Conservation (phyloP, 805 yeast genomes). For the Clavispora phyllophila region DNA sequence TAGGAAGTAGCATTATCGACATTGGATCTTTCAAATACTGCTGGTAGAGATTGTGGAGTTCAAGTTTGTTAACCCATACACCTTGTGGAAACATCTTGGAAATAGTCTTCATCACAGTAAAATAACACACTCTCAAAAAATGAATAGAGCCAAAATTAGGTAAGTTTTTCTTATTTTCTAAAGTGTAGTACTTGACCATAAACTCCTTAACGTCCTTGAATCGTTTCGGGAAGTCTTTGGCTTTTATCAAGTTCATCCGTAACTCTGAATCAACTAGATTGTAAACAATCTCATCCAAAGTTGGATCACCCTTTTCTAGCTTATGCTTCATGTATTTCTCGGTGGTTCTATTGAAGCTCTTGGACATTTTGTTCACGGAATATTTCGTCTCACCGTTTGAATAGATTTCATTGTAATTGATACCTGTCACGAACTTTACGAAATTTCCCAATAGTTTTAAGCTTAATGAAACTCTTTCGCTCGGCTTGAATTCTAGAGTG, state of each 20-base stretch:
- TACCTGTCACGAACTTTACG: constrained; percentile 24
- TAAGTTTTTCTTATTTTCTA: constrained; percentile 32
- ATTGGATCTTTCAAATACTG: constrained; percentile 35
- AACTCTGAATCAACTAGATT: constrained; percentile 34
- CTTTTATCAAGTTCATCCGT: constrained; percentile 31
- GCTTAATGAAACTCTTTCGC: constrained; percentile 22
- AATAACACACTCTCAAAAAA: constrained; percentile 31
- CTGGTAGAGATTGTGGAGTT: constrained; percentile 25
- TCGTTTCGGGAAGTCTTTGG: constrained; percentile 27
- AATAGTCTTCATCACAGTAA: constrained; percentile 31
- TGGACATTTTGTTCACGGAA: constrained; percentile 28
- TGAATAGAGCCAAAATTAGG: constrained; percentile 26
- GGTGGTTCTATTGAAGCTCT: constrained; percentile 24
- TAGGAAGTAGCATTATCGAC: constrained; percentile 49
- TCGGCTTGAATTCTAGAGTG: constrained; percentile 24
- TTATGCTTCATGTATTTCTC: constrained; percentile 28
- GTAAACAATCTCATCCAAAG: constrained; percentile 32
- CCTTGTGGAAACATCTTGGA: constrained; percentile 39
- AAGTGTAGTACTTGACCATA: constrained; percentile 33
- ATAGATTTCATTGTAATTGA: constrained; percentile 28
- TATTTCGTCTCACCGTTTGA: constrained; percentile 28
- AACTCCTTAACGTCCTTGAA: constrained; percentile 33
- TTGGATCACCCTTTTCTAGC: constrained; percentile 26
- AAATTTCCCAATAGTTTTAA: constrained; percentile 27
- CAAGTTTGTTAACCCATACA: constrained; percentile 31